These are phyloP conservation scores for Kondoa subrosea DNA, from an alignment of 768 basidiomycete genomes.

Conservation along the genomic window DNA sequence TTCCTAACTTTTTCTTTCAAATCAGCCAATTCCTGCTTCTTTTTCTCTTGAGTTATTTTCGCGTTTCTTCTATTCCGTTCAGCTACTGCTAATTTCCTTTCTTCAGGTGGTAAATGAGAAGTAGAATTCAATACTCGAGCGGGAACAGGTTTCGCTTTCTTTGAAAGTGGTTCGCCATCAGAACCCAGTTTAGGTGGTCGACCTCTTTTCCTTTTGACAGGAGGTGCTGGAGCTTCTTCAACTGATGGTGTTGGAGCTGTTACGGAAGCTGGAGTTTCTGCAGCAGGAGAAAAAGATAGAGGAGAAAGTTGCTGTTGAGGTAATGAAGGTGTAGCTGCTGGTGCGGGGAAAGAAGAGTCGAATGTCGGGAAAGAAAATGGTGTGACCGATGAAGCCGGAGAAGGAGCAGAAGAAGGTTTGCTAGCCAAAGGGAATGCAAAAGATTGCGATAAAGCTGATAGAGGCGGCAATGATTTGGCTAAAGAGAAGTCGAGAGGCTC, in stretches of 20 bases:
- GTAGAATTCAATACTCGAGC: neutral
- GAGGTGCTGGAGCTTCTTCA: neutral
- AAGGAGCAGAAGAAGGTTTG: too few species aligned
- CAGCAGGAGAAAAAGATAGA: neutral
- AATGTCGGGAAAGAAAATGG: too few species aligned
- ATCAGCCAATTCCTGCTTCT: constrained; percentile 1
- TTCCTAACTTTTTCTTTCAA: neutral
- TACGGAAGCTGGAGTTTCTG: neutral
- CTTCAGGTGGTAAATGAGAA: constrained; percentile 1
- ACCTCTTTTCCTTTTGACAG: neutral
- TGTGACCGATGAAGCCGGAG: too few species aligned
- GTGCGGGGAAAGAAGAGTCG: too few species aligned
- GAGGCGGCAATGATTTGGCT: too few species aligned
- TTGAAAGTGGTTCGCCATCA: neutral
- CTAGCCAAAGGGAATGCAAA: too few species aligned
- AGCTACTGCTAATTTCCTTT: neutral
- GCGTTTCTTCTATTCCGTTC: neutral
- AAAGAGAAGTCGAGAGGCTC: too few species aligned
- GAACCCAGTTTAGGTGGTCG: constrained; percentile 1
- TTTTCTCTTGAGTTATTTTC: neutral
- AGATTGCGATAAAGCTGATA: too few species aligned
- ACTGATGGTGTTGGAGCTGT: neutral
- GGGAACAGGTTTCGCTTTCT: neutral
- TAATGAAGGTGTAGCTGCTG: neutral
- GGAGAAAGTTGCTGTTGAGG: neutral